Percentiles rank a stretch among this genome's conserved stretches.
Evolutionary conservation across 2,329 filamentous ascomycete species (phyloP).

Genomic region (Trichophyton benhamiae): DNA sequence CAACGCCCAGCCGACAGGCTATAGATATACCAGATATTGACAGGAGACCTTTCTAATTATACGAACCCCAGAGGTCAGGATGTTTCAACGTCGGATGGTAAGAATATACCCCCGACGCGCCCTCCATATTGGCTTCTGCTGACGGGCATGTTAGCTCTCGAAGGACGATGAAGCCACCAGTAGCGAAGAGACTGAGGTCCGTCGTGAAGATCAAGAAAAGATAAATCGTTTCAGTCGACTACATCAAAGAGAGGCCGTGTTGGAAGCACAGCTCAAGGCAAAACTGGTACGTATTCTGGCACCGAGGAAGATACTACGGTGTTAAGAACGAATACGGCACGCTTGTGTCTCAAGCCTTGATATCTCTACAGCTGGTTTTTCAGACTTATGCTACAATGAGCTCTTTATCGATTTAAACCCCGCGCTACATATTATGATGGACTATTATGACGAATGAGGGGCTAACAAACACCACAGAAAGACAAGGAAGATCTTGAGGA

Average conservation of each 20-base stretch:
- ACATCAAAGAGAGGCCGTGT: conserved; percentile 66
- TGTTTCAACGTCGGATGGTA: conserved; percentile 52
- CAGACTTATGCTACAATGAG: background rate
- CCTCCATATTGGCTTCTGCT: background rate
- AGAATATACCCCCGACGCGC: conserved; percentile 12
- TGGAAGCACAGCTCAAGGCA: conserved; percentile 67
- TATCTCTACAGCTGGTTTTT: background rate
- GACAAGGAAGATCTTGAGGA: conserved; percentile 98
- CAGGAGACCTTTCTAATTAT: background rate
- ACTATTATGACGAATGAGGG: background rate
- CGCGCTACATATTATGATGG: background rate
- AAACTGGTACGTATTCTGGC: conserved; percentile 55
- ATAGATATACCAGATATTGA: background rate
- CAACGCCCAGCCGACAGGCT: background rate
- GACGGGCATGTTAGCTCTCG: conserved; percentile 53
- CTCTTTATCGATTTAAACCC: background rate
- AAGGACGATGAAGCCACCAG: conserved; percentile 76
- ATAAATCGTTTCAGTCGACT: conserved; percentile 96
- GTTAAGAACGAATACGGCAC: background rate
- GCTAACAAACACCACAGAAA: conserved; percentile 48
- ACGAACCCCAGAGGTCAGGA: conserved; percentile 16
- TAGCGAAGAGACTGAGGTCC: conserved; percentile 79
- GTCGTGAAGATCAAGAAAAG: conserved; percentile 94
- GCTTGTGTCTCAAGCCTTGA: too few species aligned
- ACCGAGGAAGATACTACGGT: background rate